Conservation (phyloP, 805 yeast genomes). For the Cyberlindnera nakhonratchasimensis region DNA sequence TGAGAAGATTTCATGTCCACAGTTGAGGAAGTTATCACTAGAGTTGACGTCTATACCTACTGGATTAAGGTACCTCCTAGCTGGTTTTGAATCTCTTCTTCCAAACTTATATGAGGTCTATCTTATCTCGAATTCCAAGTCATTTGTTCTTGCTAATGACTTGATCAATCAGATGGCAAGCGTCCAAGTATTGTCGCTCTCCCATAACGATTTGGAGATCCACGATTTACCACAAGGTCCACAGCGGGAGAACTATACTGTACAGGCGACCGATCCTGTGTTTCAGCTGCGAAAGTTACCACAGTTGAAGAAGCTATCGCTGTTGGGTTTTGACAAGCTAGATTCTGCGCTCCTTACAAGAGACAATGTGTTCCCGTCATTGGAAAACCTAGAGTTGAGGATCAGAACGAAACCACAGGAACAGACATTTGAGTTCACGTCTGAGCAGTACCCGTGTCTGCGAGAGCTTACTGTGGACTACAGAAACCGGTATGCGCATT, state of each 20-base stretch:
- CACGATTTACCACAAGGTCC: slow-evolving; percentile 9
- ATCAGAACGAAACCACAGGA: slow-evolving; percentile 5
- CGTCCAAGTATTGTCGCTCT: neutral
- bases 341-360: slow-evolving; percentile 8
- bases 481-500: slow-evolving; percentile 21
- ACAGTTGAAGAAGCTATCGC: slow-evolving; percentile 1
- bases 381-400: slow-evolving; percentile 2
- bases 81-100: neutral
- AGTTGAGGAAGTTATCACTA: slow-evolving; percentile 4
- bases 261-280: neutral
- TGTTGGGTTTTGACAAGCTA: slow-evolving; percentile 18
- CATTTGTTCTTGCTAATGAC: slow-evolving; percentile 11
- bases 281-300: slow-evolving; percentile 7
- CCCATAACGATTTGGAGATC: slow-evolving; percentile 14
- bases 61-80: slow-evolving; percentile 9
- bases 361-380: slow-evolving; percentile 6
- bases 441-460: slow-evolving; percentile 15
- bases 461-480: slow-evolving; percentile 13
- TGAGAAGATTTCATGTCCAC: slow-evolving; percentile 12
- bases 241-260: slow-evolving; percentile 4
- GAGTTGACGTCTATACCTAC: slow-evolving; percentile 14
- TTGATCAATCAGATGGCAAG: slow-evolving; percentile 7
- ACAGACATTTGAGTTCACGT: slow-evolving; percentile 12
- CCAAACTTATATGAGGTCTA: neutral
- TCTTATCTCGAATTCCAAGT: slow-evolving; percentile 11